Percentiles rank a stretch among this genome's conserved stretches.
Conservation (phyloP, 345 rosid genomes). For the Eucalyptus caleyi region DNA sequence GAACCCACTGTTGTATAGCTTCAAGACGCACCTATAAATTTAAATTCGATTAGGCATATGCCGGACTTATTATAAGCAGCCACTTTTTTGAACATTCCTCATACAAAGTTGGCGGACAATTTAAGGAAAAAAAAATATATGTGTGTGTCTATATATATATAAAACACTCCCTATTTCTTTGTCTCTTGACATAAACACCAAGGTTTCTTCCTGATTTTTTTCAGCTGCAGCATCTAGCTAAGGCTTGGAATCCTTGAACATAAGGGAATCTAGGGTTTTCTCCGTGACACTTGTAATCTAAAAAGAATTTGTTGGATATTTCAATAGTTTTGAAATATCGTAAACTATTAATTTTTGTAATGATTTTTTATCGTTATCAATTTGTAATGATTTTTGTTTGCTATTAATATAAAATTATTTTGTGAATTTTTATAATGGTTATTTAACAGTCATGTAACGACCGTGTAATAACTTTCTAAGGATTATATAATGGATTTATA, state of each 20-base stretch:
- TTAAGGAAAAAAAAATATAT: neutral
- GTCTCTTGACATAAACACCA: neutral
- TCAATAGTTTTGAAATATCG: no score
- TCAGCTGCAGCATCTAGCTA: neutral
- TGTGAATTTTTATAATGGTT: rapidly evolving
- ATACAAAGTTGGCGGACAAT: neutral
- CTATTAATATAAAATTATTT: no score
- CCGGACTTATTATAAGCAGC: neutral
- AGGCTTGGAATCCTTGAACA: neutral
- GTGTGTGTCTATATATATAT: neutral
- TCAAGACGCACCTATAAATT: neutral
- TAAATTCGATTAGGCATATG: neutral
- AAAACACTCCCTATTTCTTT: neutral
- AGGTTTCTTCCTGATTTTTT: neutral
- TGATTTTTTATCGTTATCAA: no score
- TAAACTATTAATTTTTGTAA: no score
- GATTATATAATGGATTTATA: no score
- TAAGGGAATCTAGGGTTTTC: neutral
- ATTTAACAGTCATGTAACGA: rapidly evolving
- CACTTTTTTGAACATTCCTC: neutral
- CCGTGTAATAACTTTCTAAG: no score
- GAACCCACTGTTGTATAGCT: conserved; percentile 7
- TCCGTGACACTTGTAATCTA: neutral
- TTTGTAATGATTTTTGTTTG: no score
- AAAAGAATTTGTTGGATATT: no score